These are phyloP conservation scores for Brettanomyces sp. DNA, from an alignment of 805 yeast genomes.

Conservation along the genomic window DNA sequence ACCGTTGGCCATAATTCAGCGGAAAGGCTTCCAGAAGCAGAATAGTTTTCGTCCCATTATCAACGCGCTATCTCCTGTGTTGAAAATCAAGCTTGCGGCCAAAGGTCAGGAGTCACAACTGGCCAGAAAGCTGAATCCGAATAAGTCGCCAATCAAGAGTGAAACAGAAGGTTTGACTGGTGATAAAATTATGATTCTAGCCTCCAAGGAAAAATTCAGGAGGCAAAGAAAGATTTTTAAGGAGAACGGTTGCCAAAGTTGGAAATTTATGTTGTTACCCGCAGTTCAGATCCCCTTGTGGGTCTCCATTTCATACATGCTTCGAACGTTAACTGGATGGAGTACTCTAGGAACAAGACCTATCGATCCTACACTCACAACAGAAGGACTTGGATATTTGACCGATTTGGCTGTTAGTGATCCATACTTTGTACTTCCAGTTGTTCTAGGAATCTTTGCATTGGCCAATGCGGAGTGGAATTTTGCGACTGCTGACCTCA, in stretches of 20 bases:
- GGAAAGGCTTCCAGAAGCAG: slow-evolving; percentile 63
- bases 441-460: slow-evolving; percentile 60
- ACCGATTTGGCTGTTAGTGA: slow-evolving; percentile 51
- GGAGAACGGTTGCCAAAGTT: slow-evolving; percentile 58
- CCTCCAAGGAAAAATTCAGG: slow-evolving; percentile 69
- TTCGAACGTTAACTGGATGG: slow-evolving; percentile 72
- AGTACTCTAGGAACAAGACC: slow-evolving; percentile 30
- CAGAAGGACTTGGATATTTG: slow-evolving; percentile 54
- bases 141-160: slow-evolving; percentile 15
- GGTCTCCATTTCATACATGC: slow-evolving; percentile 67
- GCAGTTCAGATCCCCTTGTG: slow-evolving; percentile 80
- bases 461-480: slow-evolving; percentile 80
- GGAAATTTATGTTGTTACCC: slow-evolving; percentile 74
- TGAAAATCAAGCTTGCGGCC: slow-evolving; percentile 47
- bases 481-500: slow-evolving; percentile 48
- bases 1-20: slow-evolving; percentile 69
- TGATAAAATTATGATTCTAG: slow-evolving; percentile 67
- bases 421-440: slow-evolving; percentile 57
- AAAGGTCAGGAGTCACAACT: slow-evolving; percentile 29
- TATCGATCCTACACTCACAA: slow-evolving; percentile 38
- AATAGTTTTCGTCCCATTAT: slow-evolving; percentile 62
- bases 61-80: slow-evolving; percentile 66
- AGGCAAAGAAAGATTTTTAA: slow-evolving; percentile 67
- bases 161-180: slow-evolving; percentile 42
- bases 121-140: slow-evolving; percentile 5